These are phyloP conservation scores for Cladophialophora psammophila DNA, from an alignment of 2,329 filamentous ascomycete genomes.

Conservation along the genomic window DNA sequence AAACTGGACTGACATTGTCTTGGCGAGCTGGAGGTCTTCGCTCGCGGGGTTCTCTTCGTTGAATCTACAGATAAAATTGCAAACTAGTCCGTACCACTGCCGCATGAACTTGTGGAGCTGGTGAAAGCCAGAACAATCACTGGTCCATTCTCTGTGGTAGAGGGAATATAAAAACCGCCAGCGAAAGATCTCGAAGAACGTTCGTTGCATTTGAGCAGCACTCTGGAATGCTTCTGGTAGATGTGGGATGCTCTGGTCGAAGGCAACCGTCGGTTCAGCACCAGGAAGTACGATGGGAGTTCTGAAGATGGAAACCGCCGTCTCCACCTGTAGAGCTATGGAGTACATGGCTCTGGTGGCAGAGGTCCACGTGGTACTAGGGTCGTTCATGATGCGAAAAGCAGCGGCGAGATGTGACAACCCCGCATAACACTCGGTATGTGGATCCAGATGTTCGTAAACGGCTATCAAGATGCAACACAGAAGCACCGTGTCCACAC, in stretches of 20 bases:
- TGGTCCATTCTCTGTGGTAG: neutral
- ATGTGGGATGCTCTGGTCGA: neutral
- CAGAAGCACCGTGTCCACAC: conserved; percentile 6
- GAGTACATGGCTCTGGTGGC: conserved; percentile 1
- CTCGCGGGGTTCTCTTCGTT: neutral
- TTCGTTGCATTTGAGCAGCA: neutral
- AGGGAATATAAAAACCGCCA: neutral
- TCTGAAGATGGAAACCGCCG: neutral
- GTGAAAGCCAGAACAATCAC: neutral
- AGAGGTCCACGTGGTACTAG: conserved; percentile 1
- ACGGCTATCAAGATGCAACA: conserved; percentile 9
- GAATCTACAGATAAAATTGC: neutral
- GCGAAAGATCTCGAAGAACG: conserved; percentile 10
- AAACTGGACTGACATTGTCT: conserved; percentile 12
- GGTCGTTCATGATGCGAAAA: conserved; percentile 10
- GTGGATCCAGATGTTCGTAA: conserved; percentile 7
- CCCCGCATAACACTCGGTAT: neutral
- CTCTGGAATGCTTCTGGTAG: neutral
- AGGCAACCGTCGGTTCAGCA: neutral
- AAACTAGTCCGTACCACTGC: neutral
- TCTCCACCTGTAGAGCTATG: conserved; percentile 1
- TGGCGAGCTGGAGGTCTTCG: conserved; percentile 3
- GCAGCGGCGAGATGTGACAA: conserved; percentile 9
- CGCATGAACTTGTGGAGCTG: neutral
- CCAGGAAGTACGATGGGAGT: conserved; percentile 7